Conservation (phyloP, 2,329 filamentous ascomycete species). For the Microcyclospora pomicola region DNA sequence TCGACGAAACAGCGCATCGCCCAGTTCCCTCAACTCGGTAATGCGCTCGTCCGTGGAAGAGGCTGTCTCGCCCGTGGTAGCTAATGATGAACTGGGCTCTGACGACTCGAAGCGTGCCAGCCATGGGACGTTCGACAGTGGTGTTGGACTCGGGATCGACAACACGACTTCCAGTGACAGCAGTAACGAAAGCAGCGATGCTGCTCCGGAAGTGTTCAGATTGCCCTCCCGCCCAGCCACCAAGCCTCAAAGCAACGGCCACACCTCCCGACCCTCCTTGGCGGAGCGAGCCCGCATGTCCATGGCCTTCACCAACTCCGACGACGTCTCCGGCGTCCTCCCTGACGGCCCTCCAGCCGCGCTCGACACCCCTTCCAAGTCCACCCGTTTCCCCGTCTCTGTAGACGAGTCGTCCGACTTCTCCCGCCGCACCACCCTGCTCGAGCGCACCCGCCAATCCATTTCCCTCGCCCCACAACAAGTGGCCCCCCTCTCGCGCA, state of each 20-base stretch:
- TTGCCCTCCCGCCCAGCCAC: too few species aligned
- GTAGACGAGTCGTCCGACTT: not conserved
- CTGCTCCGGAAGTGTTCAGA: too few species aligned
- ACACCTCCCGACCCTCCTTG: conserved; percentile 25
- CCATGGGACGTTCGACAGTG: not conserved
- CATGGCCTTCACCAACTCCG: conserved; percentile 22
- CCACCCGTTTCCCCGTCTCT: conserved; percentile 10
- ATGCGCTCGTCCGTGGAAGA: too few species aligned
- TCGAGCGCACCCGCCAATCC: conserved; percentile 68
- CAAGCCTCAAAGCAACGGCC: too few species aligned
- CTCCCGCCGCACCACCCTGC: conserved; percentile 35
- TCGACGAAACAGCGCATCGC: too few species aligned
- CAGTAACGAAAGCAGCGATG: too few species aligned
- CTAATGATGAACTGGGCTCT: too few species aligned
- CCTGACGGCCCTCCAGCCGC: not conserved
- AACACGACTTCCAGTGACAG: too few species aligned
- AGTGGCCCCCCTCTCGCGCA: conserved; percentile 6
- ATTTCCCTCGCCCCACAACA: conserved; percentile 50
- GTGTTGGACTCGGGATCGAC: conserved; percentile 1
- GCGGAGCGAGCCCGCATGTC: conserved; percentile 34
- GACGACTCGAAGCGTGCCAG: too few species aligned
- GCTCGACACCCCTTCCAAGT: conserved; percentile 8
- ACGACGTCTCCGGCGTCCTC: not conserved
- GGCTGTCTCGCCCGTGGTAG: too few species aligned
- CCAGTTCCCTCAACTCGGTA: too few species aligned